Conservation (phyloP, 2,329 filamentous ascomycete genomes). For the Scedosporium boydii region DNA sequence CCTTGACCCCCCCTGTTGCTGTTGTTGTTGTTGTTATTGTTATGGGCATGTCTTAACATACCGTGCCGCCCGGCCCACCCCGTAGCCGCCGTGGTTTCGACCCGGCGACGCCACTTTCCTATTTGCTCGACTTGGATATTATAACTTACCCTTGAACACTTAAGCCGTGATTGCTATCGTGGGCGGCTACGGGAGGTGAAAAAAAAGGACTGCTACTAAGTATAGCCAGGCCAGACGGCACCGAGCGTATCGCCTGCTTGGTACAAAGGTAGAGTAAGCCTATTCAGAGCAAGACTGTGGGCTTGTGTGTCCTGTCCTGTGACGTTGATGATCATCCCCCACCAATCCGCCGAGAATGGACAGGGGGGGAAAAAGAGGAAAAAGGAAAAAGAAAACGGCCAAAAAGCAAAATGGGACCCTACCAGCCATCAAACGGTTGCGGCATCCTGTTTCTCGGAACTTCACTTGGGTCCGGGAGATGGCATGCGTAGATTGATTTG, state of each 20-base stretch:
- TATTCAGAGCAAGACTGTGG: background rate
- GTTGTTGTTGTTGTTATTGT: too few relatives aligned
- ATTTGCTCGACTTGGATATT: background rate
- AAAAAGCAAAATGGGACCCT: background rate
- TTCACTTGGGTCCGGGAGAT: background rate
- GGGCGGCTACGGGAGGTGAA: background rate
- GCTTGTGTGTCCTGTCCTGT: background rate
- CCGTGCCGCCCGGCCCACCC: background rate
- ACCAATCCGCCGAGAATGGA: background rate
- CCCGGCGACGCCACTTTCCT: background rate
- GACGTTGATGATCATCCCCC: slow-evolving; percentile 5
- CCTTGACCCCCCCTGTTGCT: too few relatives aligned
- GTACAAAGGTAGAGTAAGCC: background rate
- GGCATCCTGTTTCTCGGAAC: background rate
- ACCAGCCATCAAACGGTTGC: background rate
- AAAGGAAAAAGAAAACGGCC: background rate
- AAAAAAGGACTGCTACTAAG: background rate
- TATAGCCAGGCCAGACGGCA: background rate
- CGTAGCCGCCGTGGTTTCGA: background rate
- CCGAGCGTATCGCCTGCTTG: background rate
- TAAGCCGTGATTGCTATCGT: background rate
- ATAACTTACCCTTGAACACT: background rate
- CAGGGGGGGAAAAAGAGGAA: background rate
- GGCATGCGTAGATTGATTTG: background rate
- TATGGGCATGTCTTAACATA: too few relatives aligned